A percentile compares a stretch with the other conserved stretches of the same genome.
These are phyloP conservation scores for Graphilbum fragrans DNA, from an alignment of 2,329 filamentous ascomycete genomes.

Conservation along the genomic window DNA sequence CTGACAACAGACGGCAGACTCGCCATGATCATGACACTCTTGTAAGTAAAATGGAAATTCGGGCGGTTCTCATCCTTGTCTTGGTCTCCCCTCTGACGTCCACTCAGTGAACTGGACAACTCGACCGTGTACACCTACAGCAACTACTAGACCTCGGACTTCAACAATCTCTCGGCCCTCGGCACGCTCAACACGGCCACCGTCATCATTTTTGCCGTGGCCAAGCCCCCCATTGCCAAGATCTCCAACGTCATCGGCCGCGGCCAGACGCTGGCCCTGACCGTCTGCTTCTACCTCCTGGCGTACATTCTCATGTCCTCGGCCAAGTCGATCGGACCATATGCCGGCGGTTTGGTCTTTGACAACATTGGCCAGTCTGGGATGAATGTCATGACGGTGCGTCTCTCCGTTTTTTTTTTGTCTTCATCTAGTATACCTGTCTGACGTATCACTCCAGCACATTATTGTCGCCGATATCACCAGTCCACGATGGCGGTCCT, in stretches of 20 bases:
- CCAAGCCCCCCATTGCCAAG: conserved; percentile 50
- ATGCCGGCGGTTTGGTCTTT: conserved; percentile 42
- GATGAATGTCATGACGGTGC: conserved; percentile 37
- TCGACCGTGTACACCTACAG: conserved; percentile 16
- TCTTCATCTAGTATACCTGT: not conserved
- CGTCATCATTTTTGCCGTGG: conserved; percentile 33
- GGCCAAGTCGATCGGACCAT: conserved; percentile 36
- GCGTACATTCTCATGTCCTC: conserved; percentile 47
- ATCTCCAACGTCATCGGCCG: conserved; percentile 50
- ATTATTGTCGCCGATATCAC: conserved; percentile 55
- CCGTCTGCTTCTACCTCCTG: conserved; percentile 39
- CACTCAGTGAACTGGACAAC: conserved; percentile 18
- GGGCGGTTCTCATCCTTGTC: not conserved
- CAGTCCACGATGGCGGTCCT: conserved; percentile 35
- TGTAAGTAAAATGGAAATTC: conserved; percentile 4
- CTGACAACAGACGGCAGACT: conserved; percentile 5
- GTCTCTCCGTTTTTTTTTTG: conserved; percentile 23
- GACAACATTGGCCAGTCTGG: conserved; percentile 47
- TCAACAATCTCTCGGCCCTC: conserved; percentile 17
- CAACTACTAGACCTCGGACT: conserved; percentile 20
- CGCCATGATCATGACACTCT: conserved; percentile 15
- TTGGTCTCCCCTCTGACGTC: no score
- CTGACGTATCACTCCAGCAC: not conserved
- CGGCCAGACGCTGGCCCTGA: conserved; percentile 45
- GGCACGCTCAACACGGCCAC: conserved; percentile 18